A percentile compares a stretch with the other conserved stretches of the same genome.
Conservation (phyloP, 768 basidiomycete species). For the Lactarius trivialis region DNA sequence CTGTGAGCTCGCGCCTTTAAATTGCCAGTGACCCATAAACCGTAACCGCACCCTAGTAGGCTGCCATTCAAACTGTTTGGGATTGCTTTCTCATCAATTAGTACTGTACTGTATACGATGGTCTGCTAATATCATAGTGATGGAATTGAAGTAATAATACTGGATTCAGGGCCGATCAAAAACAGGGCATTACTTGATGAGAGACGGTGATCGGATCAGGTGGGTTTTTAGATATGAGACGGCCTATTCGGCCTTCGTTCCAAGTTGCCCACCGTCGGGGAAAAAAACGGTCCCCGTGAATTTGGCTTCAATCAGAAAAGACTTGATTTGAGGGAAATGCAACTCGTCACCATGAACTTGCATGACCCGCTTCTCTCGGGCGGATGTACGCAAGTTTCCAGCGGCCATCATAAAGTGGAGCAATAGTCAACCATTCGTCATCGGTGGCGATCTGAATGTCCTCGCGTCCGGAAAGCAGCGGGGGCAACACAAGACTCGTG, state of each 20-base stretch:
- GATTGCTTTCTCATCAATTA: too few relatives aligned
- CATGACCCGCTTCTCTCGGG: neutral
- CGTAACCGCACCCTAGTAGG: too few relatives aligned
- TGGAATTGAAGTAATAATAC: too few relatives aligned
- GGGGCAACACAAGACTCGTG: constrained; percentile 8
- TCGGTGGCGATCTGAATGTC: neutral
- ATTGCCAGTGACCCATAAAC: too few relatives aligned
- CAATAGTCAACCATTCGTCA: constrained; percentile 11
- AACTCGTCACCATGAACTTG: constrained; percentile 17
- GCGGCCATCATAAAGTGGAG: constrained; percentile 10
- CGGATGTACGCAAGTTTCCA: constrained; percentile 12
- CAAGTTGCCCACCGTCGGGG: neutral
- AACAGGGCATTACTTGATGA: neutral
- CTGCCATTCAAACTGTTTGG: too few relatives aligned
- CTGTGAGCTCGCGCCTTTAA: too few relatives aligned
- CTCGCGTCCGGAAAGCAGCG: neutral
- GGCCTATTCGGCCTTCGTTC: neutral
- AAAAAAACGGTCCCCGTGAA: constrained; percentile 12
- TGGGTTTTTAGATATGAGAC: neutral
- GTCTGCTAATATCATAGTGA: too few relatives aligned
- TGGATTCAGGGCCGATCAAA: too few relatives aligned
- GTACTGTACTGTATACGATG: too few relatives aligned
- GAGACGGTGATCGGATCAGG: neutral
- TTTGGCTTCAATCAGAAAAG: constrained; percentile 9
- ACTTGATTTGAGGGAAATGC: neutral